Base-by-base conservation (phyloP, 2,329 filamentous ascomycete species). In the Curvularia lunata region DNA sequence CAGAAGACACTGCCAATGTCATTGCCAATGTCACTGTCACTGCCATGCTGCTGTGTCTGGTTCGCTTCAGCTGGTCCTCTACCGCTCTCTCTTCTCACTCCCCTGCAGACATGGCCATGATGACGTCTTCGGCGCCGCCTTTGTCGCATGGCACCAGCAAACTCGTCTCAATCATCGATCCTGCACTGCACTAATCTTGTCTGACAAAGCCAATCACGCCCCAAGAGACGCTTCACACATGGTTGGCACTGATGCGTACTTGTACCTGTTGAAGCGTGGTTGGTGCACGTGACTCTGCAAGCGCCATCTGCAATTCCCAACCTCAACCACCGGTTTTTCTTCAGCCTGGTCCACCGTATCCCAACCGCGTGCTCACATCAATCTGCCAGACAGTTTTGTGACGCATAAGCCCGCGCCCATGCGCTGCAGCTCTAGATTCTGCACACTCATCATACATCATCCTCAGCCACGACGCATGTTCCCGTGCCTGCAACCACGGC, bases 221-320 rank as follows among this genome's bases (percentile, higher is more conserved):
- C 41, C 41, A 43, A 25, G 40, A n/a, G 2, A 25, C 9, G 10
- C 41, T 25, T 43, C 13, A 8, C 41, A n/a, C 4, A 37, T 13
- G 41, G 21, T 43, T 43, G 10, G 41, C 21, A 43, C 18, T 8
- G 27, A 30, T 32, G n/a, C 27, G n/a, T 30, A 46, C 9, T 18
- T 32, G 21, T 27, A 46, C 9, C 27, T 32, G 21, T 27, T 12
- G 16, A 16, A 28, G 37, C 46, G 48, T n/a, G 23, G 32, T 18
- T 12, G 21, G 16, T 21, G 52, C 58, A 61, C 56, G 58, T 61
- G 58, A 61, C 52, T 6, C 25, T 43, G 32, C 45, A 58, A 54
- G 50, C 48, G 58, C 42, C 54, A 43, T n/a, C 19, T 48, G 38
- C 27, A 48, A 25, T 55, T 25, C 28, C 32, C 52, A 58, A 57